Evolutionary conservation across 108 stramenopile genomes (phyloP).

Genomic region (Nitzschia putrida): DNA sequence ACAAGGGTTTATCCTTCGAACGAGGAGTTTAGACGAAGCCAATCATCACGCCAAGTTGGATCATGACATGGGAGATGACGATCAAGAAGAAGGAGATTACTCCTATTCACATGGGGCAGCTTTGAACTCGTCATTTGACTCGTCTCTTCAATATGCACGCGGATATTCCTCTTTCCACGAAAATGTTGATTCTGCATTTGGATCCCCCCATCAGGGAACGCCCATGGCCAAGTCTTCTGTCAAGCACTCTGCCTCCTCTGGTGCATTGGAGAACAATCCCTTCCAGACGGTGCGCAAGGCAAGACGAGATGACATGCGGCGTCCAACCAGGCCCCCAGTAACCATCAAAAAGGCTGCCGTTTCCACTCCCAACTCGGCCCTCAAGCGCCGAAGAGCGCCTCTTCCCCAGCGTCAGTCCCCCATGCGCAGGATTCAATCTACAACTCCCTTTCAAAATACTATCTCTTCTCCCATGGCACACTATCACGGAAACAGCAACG

Average conservation of each 20-base stretch:
- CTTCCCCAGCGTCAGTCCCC: conserved; percentile 16
- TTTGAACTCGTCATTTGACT: conserved; percentile 45
- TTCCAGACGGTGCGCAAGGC: conserved; percentile 19
- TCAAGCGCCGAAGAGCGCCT: conserved; percentile 24
- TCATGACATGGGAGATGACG: neutral
- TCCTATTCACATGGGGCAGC: conserved; percentile 15
- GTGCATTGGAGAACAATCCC: conserved; percentile 8
- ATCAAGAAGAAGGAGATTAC: neutral
- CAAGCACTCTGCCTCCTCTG: conserved; percentile 13
- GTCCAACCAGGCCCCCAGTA: conserved; percentile 4
- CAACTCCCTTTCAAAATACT: conserved; percentile 14
- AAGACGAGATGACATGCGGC: neutral
- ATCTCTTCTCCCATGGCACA: neutral
- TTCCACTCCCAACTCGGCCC: conserved; percentile 24
- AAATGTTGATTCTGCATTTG: neutral
- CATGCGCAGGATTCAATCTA: conserved; percentile 7
- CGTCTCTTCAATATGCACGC: conserved; percentile 14
- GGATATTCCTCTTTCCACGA: neutral
- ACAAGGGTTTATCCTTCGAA: conserved; percentile 18
- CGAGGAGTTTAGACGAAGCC: conserved; percentile 30
- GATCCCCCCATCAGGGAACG: neutral
- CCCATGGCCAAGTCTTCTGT: conserved; percentile 6
- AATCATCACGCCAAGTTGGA: conserved; percentile 2
- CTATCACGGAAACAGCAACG: neutral
- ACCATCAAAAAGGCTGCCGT: conserved; percentile 10